These are phyloP conservation scores for Wickerhamomyces chaumierensis DNA, from an alignment of 805 yeast species.

Conservation along the genomic window DNA sequence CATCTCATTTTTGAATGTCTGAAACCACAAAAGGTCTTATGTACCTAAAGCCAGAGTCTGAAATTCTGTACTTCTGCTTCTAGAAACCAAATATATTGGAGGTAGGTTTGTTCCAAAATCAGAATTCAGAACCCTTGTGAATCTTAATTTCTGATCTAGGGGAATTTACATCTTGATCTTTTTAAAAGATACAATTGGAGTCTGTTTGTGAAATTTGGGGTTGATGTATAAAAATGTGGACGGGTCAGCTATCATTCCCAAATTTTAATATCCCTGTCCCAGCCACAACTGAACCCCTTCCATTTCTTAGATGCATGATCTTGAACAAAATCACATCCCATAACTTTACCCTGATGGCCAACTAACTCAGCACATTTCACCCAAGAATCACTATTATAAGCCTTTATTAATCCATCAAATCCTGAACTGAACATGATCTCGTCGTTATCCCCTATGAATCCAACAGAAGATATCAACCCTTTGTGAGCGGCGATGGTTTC, in stretches of 20 bases:
- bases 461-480: slow-evolving; percentile 56
- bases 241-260: slow-evolving; percentile 34
- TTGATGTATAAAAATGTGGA: no score
- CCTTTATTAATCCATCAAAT: slow-evolving; percentile 57
- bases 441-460: slow-evolving; percentile 26
- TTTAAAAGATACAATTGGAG: no score
- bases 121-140: no score
- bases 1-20: no score
- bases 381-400: slow-evolving; percentile 70
- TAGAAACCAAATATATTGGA: no score
- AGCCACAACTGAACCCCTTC: slow-evolving; percentile 19
- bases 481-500: slow-evolving; percentile 62
- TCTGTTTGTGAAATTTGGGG: no score
- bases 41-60: no score
- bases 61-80: no score
- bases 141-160: no score
- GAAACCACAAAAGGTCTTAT: no score
- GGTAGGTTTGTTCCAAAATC: no score
- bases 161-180: no score
- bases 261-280: slow-evolving; percentile 19
- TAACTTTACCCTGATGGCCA: slow-evolving; percentile 57
- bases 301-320: slow-evolving; percentile 46
- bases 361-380: slow-evolving; percentile 35
- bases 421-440: slow-evolving; percentile 45
- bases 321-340: slow-evolving; percentile 53